Percentiles rank a stretch among this genome's conserved stretches.
phyloP scores from a whole-genome alignment of 768 basidiomycete genomes.

The Mycena amicta region DNA sequence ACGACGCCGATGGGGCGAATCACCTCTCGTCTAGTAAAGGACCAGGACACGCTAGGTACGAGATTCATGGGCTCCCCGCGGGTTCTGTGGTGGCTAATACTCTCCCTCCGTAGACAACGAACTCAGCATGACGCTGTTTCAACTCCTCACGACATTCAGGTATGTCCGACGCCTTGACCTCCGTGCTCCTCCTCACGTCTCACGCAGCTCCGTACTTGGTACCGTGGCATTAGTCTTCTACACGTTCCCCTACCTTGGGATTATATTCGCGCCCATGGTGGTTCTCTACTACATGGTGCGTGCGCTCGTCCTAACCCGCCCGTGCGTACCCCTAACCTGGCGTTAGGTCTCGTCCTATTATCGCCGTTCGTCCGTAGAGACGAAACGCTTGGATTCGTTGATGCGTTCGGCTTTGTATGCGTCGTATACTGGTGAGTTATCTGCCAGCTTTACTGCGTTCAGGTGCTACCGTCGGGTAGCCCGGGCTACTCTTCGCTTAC shows the following conservation, averaged over 20 bases:
- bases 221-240: conserved; percentile 65
- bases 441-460: too few relatives aligned
- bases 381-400: conserved; percentile 65
- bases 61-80: neutral
- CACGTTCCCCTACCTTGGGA: conserved; percentile 67
- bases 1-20: conserved; percentile 69
- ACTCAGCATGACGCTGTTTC: conserved; percentile 48
- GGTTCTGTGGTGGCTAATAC: too few relatives aligned
- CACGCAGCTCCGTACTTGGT: conserved; percentile 51
- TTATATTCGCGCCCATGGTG: conserved; percentile 57
- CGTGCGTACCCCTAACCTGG: too few relatives aligned
- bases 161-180: too few relatives aligned
- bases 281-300: conserved; percentile 56
- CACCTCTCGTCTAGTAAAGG: conserved; percentile 59
- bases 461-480: too few relatives aligned
- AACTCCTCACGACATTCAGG: conserved; percentile 47
- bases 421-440: conserved; percentile 55
- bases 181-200: too few relatives aligned
- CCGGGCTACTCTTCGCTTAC: too few relatives aligned
- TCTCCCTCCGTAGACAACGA: conserved; percentile 45
- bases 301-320: too few relatives aligned
- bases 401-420: conserved; percentile 61
- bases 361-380: conserved; percentile 62
- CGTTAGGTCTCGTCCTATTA: conserved; percentile 61
- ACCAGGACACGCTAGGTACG: conserved; percentile 55